Percentiles rank a stretch among this genome's conserved stretches.
Conservation (phyloP, 257 asterid genomes). For the Osmanthus fragrans region DNA sequence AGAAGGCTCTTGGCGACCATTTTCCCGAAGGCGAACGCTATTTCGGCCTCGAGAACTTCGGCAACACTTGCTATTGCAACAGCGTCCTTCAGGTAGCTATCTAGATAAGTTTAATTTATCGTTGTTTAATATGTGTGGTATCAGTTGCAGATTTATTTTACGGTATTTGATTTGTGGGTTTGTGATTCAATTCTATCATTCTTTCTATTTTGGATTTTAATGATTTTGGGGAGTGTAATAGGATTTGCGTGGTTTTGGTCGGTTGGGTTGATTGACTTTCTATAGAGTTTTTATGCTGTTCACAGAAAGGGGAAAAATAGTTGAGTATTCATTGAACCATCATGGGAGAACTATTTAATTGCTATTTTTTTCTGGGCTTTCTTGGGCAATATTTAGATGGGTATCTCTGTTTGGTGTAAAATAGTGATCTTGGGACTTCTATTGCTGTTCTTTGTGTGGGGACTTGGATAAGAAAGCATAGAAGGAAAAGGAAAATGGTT, state of each 20-base stretch:
- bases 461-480: neutral
- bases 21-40: slow-evolving; percentile 79
- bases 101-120: neutral
- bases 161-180: slow-evolving; percentile 9
- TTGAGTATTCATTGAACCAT: neutral
- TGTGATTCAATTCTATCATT: neutral
- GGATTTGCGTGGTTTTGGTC: neutral
- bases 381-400: neutral
- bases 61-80: slow-evolving; percentile 74
- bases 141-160: neutral
- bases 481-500: neutral
- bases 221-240: neutral
- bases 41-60: slow-evolving; percentile 74
- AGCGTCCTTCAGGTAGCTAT: slow-evolving; percentile 60
- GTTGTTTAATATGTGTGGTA: neutral
- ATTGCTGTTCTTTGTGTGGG: neutral
- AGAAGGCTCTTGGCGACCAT: slow-evolving; percentile 73
- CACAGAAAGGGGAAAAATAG: neutral
- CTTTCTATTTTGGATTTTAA: neutral
- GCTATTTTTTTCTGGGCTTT: neutral
- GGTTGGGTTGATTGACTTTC: neutral
- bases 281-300: neutral
- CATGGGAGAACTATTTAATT: neutral
- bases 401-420: neutral
- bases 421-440: neutral